Percentiles rank a stretch among this genome's conserved stretches.
Conservation (phyloP, 208 protist genomes). For the Zelonia costaricensis region DNA sequence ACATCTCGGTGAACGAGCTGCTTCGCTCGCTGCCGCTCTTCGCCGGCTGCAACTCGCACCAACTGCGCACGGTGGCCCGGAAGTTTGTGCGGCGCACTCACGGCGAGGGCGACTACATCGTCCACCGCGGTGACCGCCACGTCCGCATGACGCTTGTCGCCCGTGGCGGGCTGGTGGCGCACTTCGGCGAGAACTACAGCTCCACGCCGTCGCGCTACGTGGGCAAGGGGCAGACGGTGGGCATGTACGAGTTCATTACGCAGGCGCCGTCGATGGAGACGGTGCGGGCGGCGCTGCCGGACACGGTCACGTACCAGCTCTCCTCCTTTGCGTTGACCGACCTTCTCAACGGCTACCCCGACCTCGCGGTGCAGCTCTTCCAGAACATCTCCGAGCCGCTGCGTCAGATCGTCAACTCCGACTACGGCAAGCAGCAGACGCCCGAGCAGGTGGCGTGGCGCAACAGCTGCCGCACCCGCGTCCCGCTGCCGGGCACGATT, state of each 20-base stretch:
- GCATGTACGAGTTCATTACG: conserved; percentile 85
- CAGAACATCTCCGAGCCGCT: conserved; percentile 80
- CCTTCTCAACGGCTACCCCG: conserved; percentile 70
- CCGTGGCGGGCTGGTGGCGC: conserved; percentile 58
- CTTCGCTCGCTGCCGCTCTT: conserved; percentile 74
- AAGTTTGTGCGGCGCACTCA: conserved; percentile 69
- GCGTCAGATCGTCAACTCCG: conserved; percentile 55
- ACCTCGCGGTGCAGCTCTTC: conserved; percentile 75
- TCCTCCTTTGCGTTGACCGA: conserved; percentile 70
- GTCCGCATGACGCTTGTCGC: conserved; percentile 70
- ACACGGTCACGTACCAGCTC: conserved; percentile 81
- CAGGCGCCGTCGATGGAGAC: conserved; percentile 65
- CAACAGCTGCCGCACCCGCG: conserved; percentile 48
- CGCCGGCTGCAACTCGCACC: conserved; percentile 70
- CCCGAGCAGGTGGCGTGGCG: conserved; percentile 37
- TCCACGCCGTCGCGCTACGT: conserved; percentile 61
- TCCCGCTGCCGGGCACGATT: conserved; percentile 39
- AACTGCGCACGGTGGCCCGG: conserved; percentile 51
- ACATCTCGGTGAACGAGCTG: conserved; percentile 61
- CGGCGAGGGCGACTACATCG: conserved; percentile 72
- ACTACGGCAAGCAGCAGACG: conserved; percentile 60
- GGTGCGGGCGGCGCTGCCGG: conserved; percentile 64
- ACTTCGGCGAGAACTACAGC: conserved; percentile 48
- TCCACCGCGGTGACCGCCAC: conserved; percentile 62
- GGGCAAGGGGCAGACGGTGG: conserved; percentile 59